phyloP scores from a whole-genome alignment of 2,329 filamentous ascomycete genomes.

The Macrophomina phaseolina region DNA sequence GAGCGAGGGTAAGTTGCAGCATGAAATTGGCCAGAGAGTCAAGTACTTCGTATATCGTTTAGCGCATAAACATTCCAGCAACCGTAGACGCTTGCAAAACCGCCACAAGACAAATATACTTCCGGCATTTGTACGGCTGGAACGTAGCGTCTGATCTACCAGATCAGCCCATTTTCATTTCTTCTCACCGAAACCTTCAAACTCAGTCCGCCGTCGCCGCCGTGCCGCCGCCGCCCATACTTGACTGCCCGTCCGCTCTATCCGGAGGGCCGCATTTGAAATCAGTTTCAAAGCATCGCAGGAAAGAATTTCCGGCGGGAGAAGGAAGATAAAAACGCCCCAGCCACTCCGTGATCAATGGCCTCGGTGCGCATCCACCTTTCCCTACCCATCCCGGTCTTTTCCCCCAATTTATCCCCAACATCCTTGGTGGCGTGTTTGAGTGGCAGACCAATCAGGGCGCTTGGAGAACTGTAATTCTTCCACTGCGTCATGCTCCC shows the following conservation, averaged over 20 bases:
- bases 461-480: not conserved
- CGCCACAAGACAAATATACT: not conserved
- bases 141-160: slow-evolving; percentile 1
- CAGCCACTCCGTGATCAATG: not conserved
- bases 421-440: not conserved
- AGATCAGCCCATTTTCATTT: not conserved
- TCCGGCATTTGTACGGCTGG: not conserved
- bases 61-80: not conserved
- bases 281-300: not conserved
- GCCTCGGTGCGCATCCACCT: not conserved
- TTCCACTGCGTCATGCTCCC: not conserved
- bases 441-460: not conserved
- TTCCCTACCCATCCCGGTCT: not conserved
- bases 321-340: not conserved
- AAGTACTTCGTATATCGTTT: not conserved
- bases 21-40: not conserved
- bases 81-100: not conserved
- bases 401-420: not conserved
- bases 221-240: not conserved
- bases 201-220: not conserved
- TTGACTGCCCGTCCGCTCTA: no score
- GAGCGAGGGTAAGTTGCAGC: not conserved
- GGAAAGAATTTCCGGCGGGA: not conserved
- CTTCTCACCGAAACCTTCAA: not conserved
- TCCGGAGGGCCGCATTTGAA: not conserved